These are phyloP conservation scores for Fraxinus xanthoxyloides DNA, from an alignment of 305 asterid genomes.

Conservation along the genomic window DNA sequence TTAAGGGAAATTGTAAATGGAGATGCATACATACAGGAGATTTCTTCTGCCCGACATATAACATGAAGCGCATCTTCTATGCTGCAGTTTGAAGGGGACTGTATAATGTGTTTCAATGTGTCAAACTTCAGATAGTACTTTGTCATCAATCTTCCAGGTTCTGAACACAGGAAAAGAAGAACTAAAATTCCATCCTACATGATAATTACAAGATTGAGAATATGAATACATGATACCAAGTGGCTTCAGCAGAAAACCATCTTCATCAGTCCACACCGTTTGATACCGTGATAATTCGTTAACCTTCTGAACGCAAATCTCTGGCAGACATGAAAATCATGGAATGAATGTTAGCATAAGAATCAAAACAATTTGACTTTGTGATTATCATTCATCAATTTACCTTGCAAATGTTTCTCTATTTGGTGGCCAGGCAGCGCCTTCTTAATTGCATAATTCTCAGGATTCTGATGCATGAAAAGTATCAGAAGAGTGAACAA, in stretches of 20 bases:
- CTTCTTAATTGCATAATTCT: slow-evolving; percentile 61
- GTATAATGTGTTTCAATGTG: slow-evolving; percentile 93
- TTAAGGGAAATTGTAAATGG: slow-evolving; percentile 15
- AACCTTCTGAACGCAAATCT: slow-evolving; percentile 81
- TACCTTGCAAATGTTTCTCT: slow-evolving; percentile 91
- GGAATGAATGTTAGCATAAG: slow-evolving; percentile 20
- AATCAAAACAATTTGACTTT: slow-evolving; percentile 1
- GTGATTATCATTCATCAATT: slow-evolving; percentile 19
- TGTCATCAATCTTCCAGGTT: slow-evolving; percentile 94
- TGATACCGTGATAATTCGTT: slow-evolving; percentile 76
- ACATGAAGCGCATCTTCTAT: slow-evolving; percentile 75
- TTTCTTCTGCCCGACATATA: slow-evolving; percentile 86
- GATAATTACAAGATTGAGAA: slow-evolving; percentile 16
- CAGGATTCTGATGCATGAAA: slow-evolving; percentile 72
- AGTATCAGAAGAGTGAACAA: slow-evolving; percentile 33
- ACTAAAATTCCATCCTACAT: slow-evolving; percentile 12
- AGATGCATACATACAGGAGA: slow-evolving; percentile 54
- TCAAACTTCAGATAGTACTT: slow-evolving; percentile 95
- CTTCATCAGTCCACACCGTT: slow-evolving; percentile 95
- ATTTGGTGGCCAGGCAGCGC: slow-evolving; percentile 50
- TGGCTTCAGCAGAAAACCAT: slow-evolving; percentile 86
- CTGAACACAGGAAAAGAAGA: slow-evolving; percentile 40
- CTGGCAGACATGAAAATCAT: slow-evolving; percentile 41
- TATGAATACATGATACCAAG: slow-evolving; percentile 53
- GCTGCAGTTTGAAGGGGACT: slow-evolving; percentile 69